Evolutionary conservation across 2,329 filamentous ascomycete species (phyloP).

Genomic region (Byssochlamys sp.): DNA sequence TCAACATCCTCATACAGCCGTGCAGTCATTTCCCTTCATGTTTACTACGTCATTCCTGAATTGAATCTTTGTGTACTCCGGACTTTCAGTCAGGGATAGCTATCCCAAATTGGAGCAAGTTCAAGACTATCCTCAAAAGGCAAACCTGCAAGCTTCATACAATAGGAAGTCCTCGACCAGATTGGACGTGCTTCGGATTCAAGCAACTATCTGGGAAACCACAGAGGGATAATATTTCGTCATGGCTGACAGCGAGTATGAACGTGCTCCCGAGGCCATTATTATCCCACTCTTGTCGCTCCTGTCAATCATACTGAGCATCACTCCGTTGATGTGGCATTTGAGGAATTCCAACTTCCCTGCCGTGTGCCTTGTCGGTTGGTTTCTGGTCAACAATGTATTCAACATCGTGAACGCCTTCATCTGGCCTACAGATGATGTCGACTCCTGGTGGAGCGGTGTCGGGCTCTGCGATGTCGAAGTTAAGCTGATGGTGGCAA

Average conservation of each 20-base stretch:
- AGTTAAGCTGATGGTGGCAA: conserved; percentile 47
- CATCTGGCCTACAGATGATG: conserved; percentile 54
- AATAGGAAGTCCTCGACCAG: not conserved
- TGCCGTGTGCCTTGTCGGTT: conserved; percentile 47
- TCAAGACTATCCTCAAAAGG: not conserved
- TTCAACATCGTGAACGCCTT: conserved; percentile 53
- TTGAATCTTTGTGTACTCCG: not conserved
- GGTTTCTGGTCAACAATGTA: conserved; percentile 48
- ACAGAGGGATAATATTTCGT: not conserved
- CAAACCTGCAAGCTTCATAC: not conserved
- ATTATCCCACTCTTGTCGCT: conserved; percentile 42
- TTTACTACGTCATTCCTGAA: not conserved
- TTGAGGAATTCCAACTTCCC: conserved; percentile 52
- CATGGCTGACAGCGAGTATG: not conserved
- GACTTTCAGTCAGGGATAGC: not conserved
- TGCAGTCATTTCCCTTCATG: not conserved
- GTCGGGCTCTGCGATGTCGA: conserved; percentile 56
- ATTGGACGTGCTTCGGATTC: too few species aligned
- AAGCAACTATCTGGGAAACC: too few species aligned
- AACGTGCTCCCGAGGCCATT: conserved; percentile 19
- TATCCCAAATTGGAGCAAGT: too few species aligned
- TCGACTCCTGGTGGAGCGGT: conserved; percentile 49
- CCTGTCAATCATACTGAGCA: conserved; percentile 43
- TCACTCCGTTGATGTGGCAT: conserved; percentile 53
- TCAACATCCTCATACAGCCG: not conserved